Conservation (phyloP, 768 basidiomycete genomes). For the Tephrocybe sp. region DNA sequence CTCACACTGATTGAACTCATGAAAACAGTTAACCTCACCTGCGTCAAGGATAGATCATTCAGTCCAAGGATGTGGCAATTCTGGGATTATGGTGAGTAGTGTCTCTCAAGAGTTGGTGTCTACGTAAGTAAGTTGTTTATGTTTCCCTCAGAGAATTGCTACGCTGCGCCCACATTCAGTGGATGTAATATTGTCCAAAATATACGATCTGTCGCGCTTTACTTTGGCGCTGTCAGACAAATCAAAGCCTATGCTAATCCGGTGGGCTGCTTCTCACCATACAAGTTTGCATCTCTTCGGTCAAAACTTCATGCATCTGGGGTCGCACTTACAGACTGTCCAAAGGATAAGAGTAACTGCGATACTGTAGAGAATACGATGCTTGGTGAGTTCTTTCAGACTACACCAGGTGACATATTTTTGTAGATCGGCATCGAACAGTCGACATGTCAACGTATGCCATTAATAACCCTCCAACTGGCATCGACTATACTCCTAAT, state of each 20-base stretch:
- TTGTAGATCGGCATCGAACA: slow-evolving; percentile 19
- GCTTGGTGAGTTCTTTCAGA: slow-evolving; percentile 31
- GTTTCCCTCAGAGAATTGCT: slow-evolving; percentile 36
- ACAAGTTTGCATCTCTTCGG: slow-evolving; percentile 31
- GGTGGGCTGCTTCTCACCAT: slow-evolving; percentile 23
- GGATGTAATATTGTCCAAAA: slow-evolving; percentile 42
- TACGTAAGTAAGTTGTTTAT: neutral
- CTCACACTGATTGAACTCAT: no score
- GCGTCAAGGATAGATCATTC: no score
- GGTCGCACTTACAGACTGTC: slow-evolving; percentile 36
- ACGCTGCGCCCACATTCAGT: slow-evolving; percentile 31
- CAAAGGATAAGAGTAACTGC: slow-evolving; percentile 26
- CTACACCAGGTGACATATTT: neutral
- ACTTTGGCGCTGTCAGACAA: slow-evolving; percentile 42
- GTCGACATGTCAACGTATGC: slow-evolving; percentile 67
- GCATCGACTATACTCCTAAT: slow-evolving; percentile 60
- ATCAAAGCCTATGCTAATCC: slow-evolving; percentile 57
- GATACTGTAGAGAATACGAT: slow-evolving; percentile 45
- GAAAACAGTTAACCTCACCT: no score
- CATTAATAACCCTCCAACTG: slow-evolving; percentile 45
- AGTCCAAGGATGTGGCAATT: slow-evolving; percentile 5
- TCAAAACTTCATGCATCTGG: slow-evolving; percentile 47
- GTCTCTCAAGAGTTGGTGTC: neutral
- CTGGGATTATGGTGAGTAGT: slow-evolving; percentile 10
- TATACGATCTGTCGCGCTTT: slow-evolving; percentile 42